Percentiles rank a stretch among this genome's conserved stretches.
These are phyloP conservation scores for Hanseniaspora uvarum DNA, from an alignment of 1,139 yeast genomes.

Conservation along the genomic window DNA sequence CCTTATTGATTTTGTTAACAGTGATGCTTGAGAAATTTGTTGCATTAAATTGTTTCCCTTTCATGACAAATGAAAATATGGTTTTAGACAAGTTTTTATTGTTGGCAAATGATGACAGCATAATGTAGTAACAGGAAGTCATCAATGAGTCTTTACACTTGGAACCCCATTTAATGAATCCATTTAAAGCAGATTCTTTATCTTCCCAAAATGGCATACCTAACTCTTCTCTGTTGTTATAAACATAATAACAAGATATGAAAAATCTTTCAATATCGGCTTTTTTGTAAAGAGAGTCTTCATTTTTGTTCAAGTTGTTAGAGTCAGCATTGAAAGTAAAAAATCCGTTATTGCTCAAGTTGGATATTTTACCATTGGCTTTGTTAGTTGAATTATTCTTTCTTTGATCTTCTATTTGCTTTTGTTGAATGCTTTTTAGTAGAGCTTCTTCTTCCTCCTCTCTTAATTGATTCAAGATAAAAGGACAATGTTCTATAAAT, in stretches of 20 bases:
- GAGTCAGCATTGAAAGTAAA: background rate
- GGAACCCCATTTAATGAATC: slow-evolving; percentile 82
- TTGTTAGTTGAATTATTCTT: background rate
- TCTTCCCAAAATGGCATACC: slow-evolving; percentile 65
- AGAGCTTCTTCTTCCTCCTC: slow-evolving; percentile 79
- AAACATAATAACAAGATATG: slow-evolving; percentile 62
- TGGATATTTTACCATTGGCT: background rate
- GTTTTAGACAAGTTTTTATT: slow-evolving; percentile 8
- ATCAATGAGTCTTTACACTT: slow-evolving; percentile 74
- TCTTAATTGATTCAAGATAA: slow-evolving; percentile 66
- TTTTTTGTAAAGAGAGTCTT: slow-evolving; percentile 51
- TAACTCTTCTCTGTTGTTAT: slow-evolving; percentile 49
- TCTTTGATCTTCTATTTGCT: slow-evolving; percentile 26
- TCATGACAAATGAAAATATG: slow-evolving; percentile 12
- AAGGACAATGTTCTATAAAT: slow-evolving; percentile 65
- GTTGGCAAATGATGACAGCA: slow-evolving; percentile 59
- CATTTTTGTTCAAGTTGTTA: background rate
- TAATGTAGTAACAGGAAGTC: slow-evolving; percentile 69
- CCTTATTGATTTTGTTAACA: background rate
- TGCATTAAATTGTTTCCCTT: background rate
- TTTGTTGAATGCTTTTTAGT: slow-evolving; percentile 37
- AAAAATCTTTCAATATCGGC: slow-evolving; percentile 85
- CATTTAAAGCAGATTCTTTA: slow-evolving; percentile 51
- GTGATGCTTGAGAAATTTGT: too few relatives aligned
- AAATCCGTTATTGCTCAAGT: background rate